Evolutionary conservation across 179 eudicot species (phyloP), one percentile per base, ranked within the genome.

Genomic region (Sideroxylon spinosum): DNA sequence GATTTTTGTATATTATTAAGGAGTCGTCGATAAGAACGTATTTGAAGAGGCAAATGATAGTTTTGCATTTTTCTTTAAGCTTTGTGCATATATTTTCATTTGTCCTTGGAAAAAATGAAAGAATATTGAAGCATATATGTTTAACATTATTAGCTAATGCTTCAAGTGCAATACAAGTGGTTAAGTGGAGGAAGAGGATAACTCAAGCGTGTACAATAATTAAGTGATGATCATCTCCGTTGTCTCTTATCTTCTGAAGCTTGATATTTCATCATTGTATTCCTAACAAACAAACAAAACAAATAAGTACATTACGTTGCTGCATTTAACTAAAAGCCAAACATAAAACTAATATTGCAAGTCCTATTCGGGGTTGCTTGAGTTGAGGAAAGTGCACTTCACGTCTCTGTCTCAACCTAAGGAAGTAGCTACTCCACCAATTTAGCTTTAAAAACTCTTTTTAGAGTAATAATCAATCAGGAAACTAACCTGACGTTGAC

Each of bases 401-500:
- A 60, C 25, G 25, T 20, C 64, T 20, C 56, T 14, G 22, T 59
- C 23, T 59, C 23, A 59, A 59, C 63, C 7, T 1, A 37, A 4
- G n/a, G 7, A 59, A 17, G 63, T 19, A 14, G 63, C 63, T 19
- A n/a, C 63, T 12, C n/a, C 63, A 59, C 56, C 7, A 52, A 9
- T 0, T 19, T 17, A 59, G 16, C 22, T 59, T 17, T 19, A 14
- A 12, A 59, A 7, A 37, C 3, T 6, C 5, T 6, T 61, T 26
- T 9, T 64, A 3, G 64, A 19, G 26, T 50, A 20, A 4, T 22
- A 13, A 50, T 57, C 22, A 20, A 48, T 60, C 19, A n/a, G 62
- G 68, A 71, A 70, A 60, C 76, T 55, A 68, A 84, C 87, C 83
- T 74, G 85, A 74, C 76, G 77, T 7, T 70, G 90, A 78, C 86